Evolutionary conservation across 2,329 filamentous ascomycete species (phyloP), one percentile per base, ranked within the genome.

Genomic region (Colletotrichum sp.): DNA sequence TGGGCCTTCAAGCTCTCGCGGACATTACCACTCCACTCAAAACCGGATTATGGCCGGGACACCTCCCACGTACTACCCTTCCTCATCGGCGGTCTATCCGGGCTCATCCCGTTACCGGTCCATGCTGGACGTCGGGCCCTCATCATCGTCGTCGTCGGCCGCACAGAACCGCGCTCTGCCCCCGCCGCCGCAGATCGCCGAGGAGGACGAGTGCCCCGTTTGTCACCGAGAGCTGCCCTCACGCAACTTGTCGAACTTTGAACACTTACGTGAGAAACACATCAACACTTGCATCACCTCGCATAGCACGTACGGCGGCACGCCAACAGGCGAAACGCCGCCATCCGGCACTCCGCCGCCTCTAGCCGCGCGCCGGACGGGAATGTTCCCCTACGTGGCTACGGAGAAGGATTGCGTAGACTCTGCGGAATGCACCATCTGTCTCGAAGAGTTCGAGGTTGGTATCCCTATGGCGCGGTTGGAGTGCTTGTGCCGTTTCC

Each of bases 191-290:
- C 88, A 89, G 72, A 88, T 90, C 80, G 87, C 89, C 8, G 95
- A 96, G 82, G 94, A 96, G 81, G 94, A 96, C 81, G 93, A 95
- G 80, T 96, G 95, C 77, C 94, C 94, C 1, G 90, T 96, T 61
- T 96, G 95, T 80, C 94, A 95, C 80, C 85, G 88, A 49, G 93
- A 95, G 83, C 88, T 96, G 5, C 94, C 94, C 1, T 89, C 91
- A 3, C 86, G 87, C 22, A 83, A 82, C 6, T 85, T 93, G 3
- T 82, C 88, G 3, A 88, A 92, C 77, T 91, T 86, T 72, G 91
- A 93, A 79, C 78, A 83, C 5, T 84, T 90, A 15, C 88, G 92
- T 36, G 91, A 92, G 79, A 83, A 86, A 34, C 92, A 94, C 79
- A 92, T 94, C 74, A 88, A 86, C 34, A 82, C 83, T 9, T 94